Evolutionary conservation across 192 early-diverging fungal genomes (phyloP).

Genomic region (Chytriomyces sp.): DNA sequence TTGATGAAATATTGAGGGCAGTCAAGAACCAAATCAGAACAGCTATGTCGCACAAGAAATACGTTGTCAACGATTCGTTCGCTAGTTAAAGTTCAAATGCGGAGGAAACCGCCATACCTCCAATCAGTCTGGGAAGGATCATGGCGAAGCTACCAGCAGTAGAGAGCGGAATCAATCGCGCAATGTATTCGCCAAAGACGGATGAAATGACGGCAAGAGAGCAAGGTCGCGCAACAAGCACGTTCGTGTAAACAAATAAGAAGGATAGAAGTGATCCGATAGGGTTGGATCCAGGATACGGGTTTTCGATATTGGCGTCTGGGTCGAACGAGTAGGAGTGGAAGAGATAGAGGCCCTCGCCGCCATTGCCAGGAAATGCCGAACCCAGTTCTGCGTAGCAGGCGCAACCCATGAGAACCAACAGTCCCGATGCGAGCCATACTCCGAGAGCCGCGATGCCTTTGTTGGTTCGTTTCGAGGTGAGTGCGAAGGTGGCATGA

Average conservation of each 20-base stretch:
- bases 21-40: conserved; percentile 47
- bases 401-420: conserved; percentile 77
- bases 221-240: conserved; percentile 65
- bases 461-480: background rate
- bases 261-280: conserved; percentile 70
- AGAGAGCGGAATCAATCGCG: conserved; percentile 52
- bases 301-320: background rate
- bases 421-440: conserved; percentile 42
- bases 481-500: conserved; percentile 12
- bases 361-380: conserved; percentile 82
- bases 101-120: background rate
- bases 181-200: conserved; percentile 77
- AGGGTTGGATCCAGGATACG: background rate
- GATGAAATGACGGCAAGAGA: conserved; percentile 75
- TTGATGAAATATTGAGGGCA: conserved; percentile 41
- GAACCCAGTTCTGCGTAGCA: conserved; percentile 92
- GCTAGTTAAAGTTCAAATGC: background rate
- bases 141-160: background rate
- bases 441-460: conserved; percentile 32
- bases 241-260: conserved; percentile 72
- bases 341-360: conserved; percentile 84
- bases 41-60: conserved; percentile 27
- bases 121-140: background rate
- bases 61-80: no score
- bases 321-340: conserved; percentile 52